Percentiles rank a stretch among this genome's conserved stretches.
Conservation (phyloP, 2,329 filamentous ascomycete genomes). For the Coleophoma crateriformis region DNA sequence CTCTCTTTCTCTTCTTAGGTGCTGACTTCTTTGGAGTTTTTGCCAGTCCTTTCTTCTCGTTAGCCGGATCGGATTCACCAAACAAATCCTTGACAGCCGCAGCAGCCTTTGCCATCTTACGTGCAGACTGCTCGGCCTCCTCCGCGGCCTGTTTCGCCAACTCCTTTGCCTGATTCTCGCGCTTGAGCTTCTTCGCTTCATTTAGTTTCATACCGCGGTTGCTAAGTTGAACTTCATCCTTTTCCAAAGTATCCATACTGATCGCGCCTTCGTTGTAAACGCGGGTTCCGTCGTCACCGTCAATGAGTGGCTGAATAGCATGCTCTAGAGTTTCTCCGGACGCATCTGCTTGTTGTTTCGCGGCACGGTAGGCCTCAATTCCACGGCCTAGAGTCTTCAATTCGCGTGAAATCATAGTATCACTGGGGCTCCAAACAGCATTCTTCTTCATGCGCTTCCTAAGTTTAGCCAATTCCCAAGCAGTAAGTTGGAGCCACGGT, state of each 20-base stretch:
- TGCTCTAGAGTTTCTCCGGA: conserved; percentile 57
- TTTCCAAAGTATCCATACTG: conserved; percentile 36
- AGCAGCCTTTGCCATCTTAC: conserved; percentile 45
- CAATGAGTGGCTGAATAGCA: conserved; percentile 23
- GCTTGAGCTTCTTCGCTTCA: conserved; percentile 73
- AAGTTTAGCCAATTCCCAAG: conserved; percentile 61
- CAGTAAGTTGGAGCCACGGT: conserved; percentile 61
- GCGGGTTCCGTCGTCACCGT: conserved; percentile 30
- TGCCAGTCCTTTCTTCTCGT: conserved; percentile 11
- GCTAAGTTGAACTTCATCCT: conserved; percentile 57
- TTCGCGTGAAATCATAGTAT: conserved; percentile 80
- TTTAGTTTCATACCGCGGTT: conserved; percentile 76
- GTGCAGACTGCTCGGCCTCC: conserved; percentile 53
- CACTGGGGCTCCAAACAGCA: conserved; percentile 76
- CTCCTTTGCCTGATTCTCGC: conserved; percentile 67
- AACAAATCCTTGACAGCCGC: conserved; percentile 37
- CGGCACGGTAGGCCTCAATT: conserved; percentile 53
- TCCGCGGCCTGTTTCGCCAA: conserved; percentile 56
- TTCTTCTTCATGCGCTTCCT: conserved; percentile 91
- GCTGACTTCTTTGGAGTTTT: conserved; percentile 12
- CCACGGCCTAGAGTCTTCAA: conserved; percentile 66
- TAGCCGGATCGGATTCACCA: conserved; percentile 9
- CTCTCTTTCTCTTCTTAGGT: conserved; percentile 24
- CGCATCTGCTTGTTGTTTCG: conserved; percentile 59
- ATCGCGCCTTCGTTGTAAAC: conserved; percentile 56